Percentiles rank a stretch among this genome's conserved stretches.
Conservation (phyloP, 176 grass and related monocot genomes). For the Avena sativa region DNA sequence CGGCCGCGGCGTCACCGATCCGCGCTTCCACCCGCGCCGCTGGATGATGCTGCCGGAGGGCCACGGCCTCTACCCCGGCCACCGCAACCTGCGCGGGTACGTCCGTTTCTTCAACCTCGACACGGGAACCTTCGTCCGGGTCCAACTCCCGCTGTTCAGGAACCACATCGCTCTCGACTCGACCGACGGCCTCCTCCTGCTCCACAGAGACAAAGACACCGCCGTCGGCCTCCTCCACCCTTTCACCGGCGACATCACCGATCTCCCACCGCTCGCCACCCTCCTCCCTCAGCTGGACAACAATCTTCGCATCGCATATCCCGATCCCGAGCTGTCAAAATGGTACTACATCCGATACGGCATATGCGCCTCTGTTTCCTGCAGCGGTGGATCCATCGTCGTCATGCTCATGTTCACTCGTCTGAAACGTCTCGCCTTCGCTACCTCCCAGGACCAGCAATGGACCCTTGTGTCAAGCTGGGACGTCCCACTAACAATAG, state of each 20-base stretch:
- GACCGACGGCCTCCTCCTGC: constrained; percentile 9
- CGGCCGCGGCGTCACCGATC: background rate
- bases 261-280: background rate
- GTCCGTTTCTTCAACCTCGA: constrained; percentile 15
- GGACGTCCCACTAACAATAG: background rate
- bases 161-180: background rate
- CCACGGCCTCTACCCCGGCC: background rate
- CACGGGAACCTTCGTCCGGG: constrained; percentile 23
- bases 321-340: too few relatives aligned
- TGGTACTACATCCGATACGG: background rate
- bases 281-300: background rate
- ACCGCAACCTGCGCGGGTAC: background rate
- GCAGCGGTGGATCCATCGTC: background rate
- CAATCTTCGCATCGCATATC: background rate
- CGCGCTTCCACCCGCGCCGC: background rate
- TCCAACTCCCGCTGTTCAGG: constrained; percentile 9
- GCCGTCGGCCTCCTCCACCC: constrained; percentile 4
- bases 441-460: background rate
- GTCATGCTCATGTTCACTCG: background rate
- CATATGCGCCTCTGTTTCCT: background rate
- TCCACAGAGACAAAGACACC: constrained; percentile 14
- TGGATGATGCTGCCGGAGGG: constrained; percentile 18
- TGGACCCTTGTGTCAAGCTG: constrained; percentile 4
- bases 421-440: background rate
- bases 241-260: background rate